Percentiles rank a stretch among this genome's conserved stretches.
Conservation (phyloP, 2,329 filamentous ascomycete genomes). For the Penicillium griseofulvum region DNA sequence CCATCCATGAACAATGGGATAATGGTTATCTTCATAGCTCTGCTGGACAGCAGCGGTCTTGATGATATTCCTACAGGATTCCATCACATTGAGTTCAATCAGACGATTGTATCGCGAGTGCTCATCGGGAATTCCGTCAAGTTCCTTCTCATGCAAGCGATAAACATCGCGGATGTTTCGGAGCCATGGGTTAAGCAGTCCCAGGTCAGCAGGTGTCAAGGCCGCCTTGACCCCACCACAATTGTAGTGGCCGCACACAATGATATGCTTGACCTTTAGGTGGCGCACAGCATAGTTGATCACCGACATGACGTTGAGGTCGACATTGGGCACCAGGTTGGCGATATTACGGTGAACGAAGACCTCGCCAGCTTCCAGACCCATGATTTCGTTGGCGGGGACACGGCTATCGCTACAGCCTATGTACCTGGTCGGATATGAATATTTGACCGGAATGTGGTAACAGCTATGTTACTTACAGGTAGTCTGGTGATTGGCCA, state of each 20-base stretch:
- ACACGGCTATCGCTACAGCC: constrained; percentile 34
- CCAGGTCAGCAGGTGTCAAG: constrained; percentile 63
- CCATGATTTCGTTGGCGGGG: constrained; percentile 35
- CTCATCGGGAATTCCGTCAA: constrained; percentile 44
- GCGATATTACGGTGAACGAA: constrained; percentile 38
- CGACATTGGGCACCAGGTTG: constrained; percentile 31
- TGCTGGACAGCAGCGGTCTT: constrained; percentile 57
- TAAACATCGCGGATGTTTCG: constrained; percentile 69
- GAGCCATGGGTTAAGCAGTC: constrained; percentile 70
- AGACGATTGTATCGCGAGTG: constrained; percentile 25
- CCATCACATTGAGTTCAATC: constrained; percentile 32
- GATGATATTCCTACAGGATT: constrained; percentile 31
- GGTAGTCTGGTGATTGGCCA: constrained; percentile 68
- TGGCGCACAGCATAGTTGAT: constrained; percentile 34
- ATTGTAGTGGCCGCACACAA: constrained; percentile 66
- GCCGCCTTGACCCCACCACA: constrained; percentile 67
- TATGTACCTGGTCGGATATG: constrained; percentile 31
- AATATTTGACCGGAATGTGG: neutral
- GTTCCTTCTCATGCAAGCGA: constrained; percentile 66
- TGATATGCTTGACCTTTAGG: constrained; percentile 61
- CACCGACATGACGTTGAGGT: constrained; percentile 33
- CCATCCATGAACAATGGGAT: constrained; percentile 70
- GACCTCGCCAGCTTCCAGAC: constrained; percentile 33
- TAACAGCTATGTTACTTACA: constrained; percentile 31
- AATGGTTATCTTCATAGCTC: constrained; percentile 60